A percentile compares a stretch with the other conserved stretches of the same genome.
Evolutionary conservation across 1,284 basidiomycete genomes (phyloP).

Genomic region (Heterobasidion irregulare): DNA sequence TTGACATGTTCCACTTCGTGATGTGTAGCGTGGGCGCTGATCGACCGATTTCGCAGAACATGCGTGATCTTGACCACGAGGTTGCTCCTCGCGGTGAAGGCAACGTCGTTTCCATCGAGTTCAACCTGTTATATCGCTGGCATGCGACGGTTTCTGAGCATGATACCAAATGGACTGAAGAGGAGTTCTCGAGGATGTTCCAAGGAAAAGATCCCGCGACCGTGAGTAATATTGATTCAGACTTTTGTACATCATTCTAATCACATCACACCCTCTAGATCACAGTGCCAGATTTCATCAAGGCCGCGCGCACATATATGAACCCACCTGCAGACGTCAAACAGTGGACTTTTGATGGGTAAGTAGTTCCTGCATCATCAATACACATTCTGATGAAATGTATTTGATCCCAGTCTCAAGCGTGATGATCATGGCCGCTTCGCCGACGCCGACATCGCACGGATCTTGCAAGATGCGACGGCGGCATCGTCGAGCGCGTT

Average conservation of each 20-base stretch:
- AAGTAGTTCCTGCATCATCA: slow-evolving; percentile 12
- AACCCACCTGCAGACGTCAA: slow-evolving; percentile 28
- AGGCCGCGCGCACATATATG: slow-evolving; percentile 25
- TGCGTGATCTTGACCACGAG: slow-evolving; percentile 35
- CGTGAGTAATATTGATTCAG: slow-evolving; percentile 16
- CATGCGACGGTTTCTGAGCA: slow-evolving; percentile 55
- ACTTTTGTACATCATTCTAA: slow-evolving; percentile 1
- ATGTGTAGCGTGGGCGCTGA: neutral
- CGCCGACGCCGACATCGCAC: slow-evolving; percentile 61
- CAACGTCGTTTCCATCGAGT: slow-evolving; percentile 67
- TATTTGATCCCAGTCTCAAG: slow-evolving; percentile 30
- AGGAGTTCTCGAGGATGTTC: slow-evolving; percentile 38
- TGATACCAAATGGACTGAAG: slow-evolving; percentile 56
- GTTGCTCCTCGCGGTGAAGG: slow-evolving; percentile 58
- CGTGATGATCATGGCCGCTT: slow-evolving; percentile 52
- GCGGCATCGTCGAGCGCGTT: slow-evolving; percentile 62
- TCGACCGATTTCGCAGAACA: slow-evolving; percentile 24
- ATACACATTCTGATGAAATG: neutral
- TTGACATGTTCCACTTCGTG: neutral
- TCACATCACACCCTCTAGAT: slow-evolving; percentile 22
- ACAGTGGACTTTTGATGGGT: slow-evolving; percentile 51
- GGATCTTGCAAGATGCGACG: slow-evolving; percentile 59
- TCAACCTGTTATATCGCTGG: slow-evolving; percentile 72
- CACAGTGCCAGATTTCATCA: slow-evolving; percentile 32
- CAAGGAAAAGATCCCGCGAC: slow-evolving; percentile 27